Base-by-base conservation (phyloP, 176 grass and related monocot genomes). In the barley (Hordeum vulgare) region DNA sequence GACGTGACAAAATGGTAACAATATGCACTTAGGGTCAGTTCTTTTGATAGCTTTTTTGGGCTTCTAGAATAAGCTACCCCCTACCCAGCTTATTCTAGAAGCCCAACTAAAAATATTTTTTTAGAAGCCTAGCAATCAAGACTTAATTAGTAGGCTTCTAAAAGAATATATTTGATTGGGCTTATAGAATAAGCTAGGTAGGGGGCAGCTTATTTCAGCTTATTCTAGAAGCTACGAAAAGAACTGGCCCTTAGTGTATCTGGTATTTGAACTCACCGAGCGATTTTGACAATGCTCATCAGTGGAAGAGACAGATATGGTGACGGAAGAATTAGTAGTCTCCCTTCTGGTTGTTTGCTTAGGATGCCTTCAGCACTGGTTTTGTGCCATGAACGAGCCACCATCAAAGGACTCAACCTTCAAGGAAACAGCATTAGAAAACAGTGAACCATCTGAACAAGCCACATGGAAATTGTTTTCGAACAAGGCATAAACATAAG, bases 241-340 rank as follows among this genome's bases (percentile, higher is more conserved):
- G n/a, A n/a, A n/a, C n/a, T n/a, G n/a, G n/a, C n/a, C n/a, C n/a
- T n/a, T n/a, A 49, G 11, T 26, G 18, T 17, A n/a, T 41, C 24
- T 72, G 39, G 17, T 71, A 63, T 35, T n/a, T 77, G 27, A 73
- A 90, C 85, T 94, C 78, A 99, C 97, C 97, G 86, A 80, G 93
- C 89, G 84, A 99, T 99, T 96, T 86, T 96, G 33, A 94, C 69
- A 78, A 99, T 92, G 87, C 97, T 99, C 97, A 96, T 96, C 67
- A 99, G 75, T 27, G 97, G 93, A 27, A 99, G 91, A 42, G 89
- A 94, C 8, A 99, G 85, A 70, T 94, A 94, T 23, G 91, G 76
- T 24, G 97, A 99, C 8, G 97, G 93, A 86, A 92, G 85, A 87
- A 90, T 87, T 34, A 78, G 78, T 27, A 74, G 49, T 66, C 49